Conservation (phyloP, 2,329 filamentous ascomycete genomes). For the Pyrenophora graminea region DNA sequence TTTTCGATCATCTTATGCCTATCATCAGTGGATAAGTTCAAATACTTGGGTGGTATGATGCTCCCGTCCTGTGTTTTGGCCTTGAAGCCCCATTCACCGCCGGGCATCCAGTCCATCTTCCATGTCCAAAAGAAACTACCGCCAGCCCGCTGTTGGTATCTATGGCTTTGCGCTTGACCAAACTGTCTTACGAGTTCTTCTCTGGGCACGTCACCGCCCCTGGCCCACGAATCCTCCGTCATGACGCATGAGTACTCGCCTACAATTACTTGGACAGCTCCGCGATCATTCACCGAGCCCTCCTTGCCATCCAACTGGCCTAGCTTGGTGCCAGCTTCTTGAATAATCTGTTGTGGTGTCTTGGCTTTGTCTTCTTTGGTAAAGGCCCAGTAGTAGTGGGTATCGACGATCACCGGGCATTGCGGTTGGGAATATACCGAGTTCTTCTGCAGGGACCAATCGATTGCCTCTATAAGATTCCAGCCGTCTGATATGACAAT, state of each 20-base stretch:
- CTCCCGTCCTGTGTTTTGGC: constrained; percentile 53
- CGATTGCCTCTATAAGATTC: constrained; percentile 54
- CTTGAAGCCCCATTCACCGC: constrained; percentile 64
- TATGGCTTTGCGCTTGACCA: constrained; percentile 53
- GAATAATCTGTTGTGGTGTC: constrained; percentile 58
- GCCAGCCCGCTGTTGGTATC: constrained; percentile 56
- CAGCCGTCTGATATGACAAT: constrained; percentile 64
- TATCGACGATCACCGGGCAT: constrained; percentile 61
- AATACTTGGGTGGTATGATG: constrained; percentile 48
- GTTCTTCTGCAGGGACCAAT: constrained; percentile 53
- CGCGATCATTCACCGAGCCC: constrained; percentile 55
- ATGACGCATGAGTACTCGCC: constrained; percentile 65
- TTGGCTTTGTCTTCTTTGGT: constrained; percentile 57
- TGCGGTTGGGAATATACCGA: constrained; percentile 30
- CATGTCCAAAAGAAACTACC: constrained; percentile 65
- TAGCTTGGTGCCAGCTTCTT: constrained; percentile 52
- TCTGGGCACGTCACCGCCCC: constrained; percentile 39
- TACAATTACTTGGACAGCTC: constrained; percentile 57
- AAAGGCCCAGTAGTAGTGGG: constrained; percentile 64
- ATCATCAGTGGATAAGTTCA: constrained; percentile 11
- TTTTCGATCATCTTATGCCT: constrained; percentile 37
- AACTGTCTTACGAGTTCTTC: constrained; percentile 52
- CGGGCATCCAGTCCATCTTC: constrained; percentile 66
- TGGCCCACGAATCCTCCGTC: constrained; percentile 55
- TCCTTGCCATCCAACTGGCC: constrained; percentile 52